Evolutionary conservation across 2,329 filamentous ascomycete genomes (phyloP), one percentile per base, ranked within the genome.

Genomic region (Aspergillus luchuensis): DNA sequence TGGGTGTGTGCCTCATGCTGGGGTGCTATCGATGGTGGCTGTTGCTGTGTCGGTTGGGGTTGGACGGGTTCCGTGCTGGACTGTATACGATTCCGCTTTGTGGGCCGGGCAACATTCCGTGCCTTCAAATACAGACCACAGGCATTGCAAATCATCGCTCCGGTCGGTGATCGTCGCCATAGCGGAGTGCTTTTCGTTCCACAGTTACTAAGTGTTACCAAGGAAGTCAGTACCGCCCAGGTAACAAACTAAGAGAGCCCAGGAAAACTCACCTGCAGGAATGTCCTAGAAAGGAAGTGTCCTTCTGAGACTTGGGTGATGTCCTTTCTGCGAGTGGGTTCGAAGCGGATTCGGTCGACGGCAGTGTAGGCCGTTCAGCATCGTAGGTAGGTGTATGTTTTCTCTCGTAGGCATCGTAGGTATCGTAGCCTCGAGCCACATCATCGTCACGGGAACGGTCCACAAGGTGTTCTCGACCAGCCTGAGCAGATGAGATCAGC

Each of bases 61-160:
- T 56, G 53, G 30, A 17, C 25, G 23, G 53, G 53, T 36, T 71
- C 69, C 0, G 69, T 53, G 17, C 63, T 69, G 30, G 90, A 87
- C 56, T 75, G 73, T 15, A 65, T 62, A 63, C 92, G 89, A 79
- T 96, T 97, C 60, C 97, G 81, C 69, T 92, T 97, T 6, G 92
- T 95, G 13, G 95, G 95, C 54, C 95, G 87, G 68, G 91, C 88
- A 63, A 94, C 90, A 74, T 98, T 98, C 67, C 95, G 87, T 8
- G 94, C 93, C 76, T 98, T 98, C 64, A 91, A 83, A 76, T 99
- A 99, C 15, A 99, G 84, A 45, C 95, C 95, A 72, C 95, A 99
- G 5, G 95, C 95, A 78, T 99, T 99, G 80, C 95, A 99, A 62
- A 99, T 98, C 28, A 92, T 97, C 57, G 92, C 90, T 30, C 95